phyloP scores from a whole-genome alignment of 2,329 filamentous ascomycete species.

The Lasiodiplodia sp. region DNA sequence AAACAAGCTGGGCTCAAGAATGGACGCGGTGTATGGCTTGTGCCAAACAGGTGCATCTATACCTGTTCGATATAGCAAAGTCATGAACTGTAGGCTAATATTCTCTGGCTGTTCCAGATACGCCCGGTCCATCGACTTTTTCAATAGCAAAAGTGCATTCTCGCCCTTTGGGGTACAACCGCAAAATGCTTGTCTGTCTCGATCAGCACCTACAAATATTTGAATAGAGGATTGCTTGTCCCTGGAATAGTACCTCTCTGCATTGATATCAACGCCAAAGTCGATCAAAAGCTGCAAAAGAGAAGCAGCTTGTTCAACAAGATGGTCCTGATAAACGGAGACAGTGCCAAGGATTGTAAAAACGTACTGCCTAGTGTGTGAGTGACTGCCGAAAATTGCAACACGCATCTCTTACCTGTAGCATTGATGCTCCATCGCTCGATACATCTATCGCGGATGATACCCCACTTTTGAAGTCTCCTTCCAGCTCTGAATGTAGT shows the following conservation, averaged over 20 bases:
- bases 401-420: neutral
- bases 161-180: too few species aligned
- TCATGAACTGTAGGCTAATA: too few species aligned
- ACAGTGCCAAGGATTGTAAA: neutral
- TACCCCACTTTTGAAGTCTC: neutral
- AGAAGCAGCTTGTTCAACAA: neutral
- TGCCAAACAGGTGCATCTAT: too few species aligned
- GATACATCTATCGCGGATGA: neutral
- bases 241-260: neutral
- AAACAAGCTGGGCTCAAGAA: neutral
- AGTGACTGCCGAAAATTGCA: neutral
- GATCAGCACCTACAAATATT: too few species aligned
- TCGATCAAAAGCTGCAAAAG: neutral
- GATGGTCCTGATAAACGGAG: neutral
- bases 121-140: too few species aligned
- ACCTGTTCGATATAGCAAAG: too few species aligned
- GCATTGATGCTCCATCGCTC: neutral
- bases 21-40: too few species aligned
- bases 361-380: neutral
- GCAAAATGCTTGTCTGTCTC: too few species aligned
- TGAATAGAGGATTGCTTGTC: too few species aligned
- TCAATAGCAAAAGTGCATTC: too few species aligned
- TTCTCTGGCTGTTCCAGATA: too few species aligned
- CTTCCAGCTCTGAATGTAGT: fast-evolving
- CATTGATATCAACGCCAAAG: neutral